Percentiles rank a stretch among this genome's conserved stretches.
Conservation (phyloP, 1,284 basidiomycete genomes). For the Boletus sp. region DNA sequence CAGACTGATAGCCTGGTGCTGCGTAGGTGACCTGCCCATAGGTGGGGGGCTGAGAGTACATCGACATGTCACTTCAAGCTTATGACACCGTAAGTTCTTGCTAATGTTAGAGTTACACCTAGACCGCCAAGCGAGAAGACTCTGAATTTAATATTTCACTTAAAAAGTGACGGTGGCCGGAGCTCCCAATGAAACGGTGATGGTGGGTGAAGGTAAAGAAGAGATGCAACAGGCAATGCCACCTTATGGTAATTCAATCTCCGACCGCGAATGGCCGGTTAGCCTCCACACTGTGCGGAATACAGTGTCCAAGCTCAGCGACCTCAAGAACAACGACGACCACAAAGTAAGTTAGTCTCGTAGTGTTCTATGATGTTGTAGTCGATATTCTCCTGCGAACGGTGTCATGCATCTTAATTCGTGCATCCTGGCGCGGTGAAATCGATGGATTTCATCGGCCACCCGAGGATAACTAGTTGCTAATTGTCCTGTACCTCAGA, state of each 20-base stretch:
- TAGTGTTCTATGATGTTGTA: background rate
- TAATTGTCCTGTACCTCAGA: conserved; percentile 42
- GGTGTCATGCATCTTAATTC: conserved; percentile 4
- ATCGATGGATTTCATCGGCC: conserved; percentile 31
- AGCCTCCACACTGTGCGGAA: conserved; percentile 2
- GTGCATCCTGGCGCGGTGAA: background rate
- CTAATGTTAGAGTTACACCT: conserved; percentile 32
- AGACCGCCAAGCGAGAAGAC: conserved; percentile 31
- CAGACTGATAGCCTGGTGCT: conserved; percentile 38
- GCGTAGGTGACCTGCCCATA: conserved; percentile 40
- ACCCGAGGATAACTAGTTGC: conserved; percentile 21
- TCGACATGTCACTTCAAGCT: conserved; percentile 44
- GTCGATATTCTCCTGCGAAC: background rate
- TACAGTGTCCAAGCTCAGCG: conserved; percentile 13
- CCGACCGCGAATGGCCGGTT: conserved; percentile 33
- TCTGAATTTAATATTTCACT: conserved; percentile 38
- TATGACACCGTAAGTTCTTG: conserved; percentile 29
- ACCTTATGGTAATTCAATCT: conserved; percentile 25
- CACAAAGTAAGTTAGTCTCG: conserved; percentile 28
- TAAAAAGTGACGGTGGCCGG: conserved; percentile 34
- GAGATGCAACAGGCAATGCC: conserved; percentile 24
- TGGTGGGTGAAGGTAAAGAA: conserved; percentile 46
- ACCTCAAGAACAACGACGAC: conserved; percentile 25
- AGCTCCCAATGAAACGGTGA: conserved; percentile 41
- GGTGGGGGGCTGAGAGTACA: conserved; percentile 44